A percentile compares a stretch with the other conserved stretches of the same genome.
phyloP scores from a whole-genome alignment of 2,329 filamentous ascomycete genomes.

The Cladosporium halotolerans region DNA sequence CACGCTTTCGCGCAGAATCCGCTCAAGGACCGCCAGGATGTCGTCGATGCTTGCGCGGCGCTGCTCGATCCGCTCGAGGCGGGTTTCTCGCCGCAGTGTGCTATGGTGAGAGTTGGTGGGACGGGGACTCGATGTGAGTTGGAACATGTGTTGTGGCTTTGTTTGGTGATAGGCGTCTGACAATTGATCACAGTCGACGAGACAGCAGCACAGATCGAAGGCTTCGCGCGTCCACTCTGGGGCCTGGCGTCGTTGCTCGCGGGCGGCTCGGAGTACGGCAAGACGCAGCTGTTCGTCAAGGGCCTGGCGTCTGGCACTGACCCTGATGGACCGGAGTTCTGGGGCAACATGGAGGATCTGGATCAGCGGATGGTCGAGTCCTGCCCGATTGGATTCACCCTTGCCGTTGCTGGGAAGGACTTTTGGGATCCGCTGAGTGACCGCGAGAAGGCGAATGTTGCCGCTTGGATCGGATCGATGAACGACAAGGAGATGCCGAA shows the following conservation, averaged over 20 bases:
- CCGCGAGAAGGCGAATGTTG: constrained; percentile 59
- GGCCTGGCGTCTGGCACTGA: constrained; percentile 67
- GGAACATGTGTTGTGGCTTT: background rate
- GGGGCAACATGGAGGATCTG: constrained; percentile 68
- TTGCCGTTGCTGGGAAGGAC: constrained; percentile 59
- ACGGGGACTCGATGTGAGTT: constrained; percentile 59
- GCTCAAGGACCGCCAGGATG: constrained; percentile 36
- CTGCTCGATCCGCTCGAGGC: constrained; percentile 65
- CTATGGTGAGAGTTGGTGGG: constrained; percentile 61
- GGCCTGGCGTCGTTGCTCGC: constrained; percentile 64
- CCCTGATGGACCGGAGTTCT: constrained; percentile 64
- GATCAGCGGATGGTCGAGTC: constrained; percentile 84
- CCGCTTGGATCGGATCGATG: constrained; percentile 68
- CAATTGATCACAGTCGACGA: constrained; percentile 54
- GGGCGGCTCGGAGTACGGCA: constrained; percentile 59
- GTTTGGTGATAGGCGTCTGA: background rate
- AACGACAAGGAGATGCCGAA: constrained; percentile 66
- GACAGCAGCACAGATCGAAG: constrained; percentile 69
- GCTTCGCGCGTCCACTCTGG: constrained; percentile 69
- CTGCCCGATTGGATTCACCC: constrained; percentile 68
- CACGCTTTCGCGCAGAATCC: constrained; percentile 40
- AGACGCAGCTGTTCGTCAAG: constrained; percentile 60
- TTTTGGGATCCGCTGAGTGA: constrained; percentile 62
- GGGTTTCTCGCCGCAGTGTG: constrained; percentile 62
- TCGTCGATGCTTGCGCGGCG: constrained; percentile 37